Percentiles rank a stretch among this genome's conserved stretches.
Evolutionary conservation across 148 eudicot genomes (phyloP).

Genomic region (Vaccinium corymbosum): DNA sequence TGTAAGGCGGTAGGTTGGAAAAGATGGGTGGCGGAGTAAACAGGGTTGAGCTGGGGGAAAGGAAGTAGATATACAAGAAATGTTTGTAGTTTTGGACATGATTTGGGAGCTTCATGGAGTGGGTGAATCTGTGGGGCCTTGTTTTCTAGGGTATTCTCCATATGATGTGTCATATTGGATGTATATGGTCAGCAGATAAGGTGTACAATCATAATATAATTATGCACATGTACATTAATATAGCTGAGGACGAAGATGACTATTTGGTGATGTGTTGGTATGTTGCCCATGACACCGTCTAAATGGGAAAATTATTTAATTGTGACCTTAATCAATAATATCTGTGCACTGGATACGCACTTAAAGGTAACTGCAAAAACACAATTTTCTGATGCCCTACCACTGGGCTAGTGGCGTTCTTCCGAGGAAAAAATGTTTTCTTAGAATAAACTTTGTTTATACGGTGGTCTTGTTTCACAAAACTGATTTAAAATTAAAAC

Average conservation of each 20-base stretch:
- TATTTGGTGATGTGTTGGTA: neutral
- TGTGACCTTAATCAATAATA: too few relatives aligned
- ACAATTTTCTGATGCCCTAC: too few relatives aligned
- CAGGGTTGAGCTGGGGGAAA: neutral
- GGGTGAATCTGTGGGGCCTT: neutral
- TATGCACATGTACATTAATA: neutral
- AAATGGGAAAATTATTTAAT: neutral
- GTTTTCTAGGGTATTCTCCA: neutral
- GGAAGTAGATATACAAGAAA: neutral
- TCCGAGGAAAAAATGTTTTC: too few relatives aligned
- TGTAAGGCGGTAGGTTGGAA: neutral
- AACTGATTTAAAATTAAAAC: too few relatives aligned
- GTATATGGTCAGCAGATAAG: neutral
- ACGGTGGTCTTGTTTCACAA: too few relatives aligned
- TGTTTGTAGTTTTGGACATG: neutral
- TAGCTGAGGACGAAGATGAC: neutral
- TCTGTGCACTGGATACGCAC: too few relatives aligned
- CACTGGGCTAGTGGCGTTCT: too few relatives aligned
- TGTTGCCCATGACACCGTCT: neutral
- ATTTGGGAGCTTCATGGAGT: neutral
- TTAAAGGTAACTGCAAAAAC: too few relatives aligned
- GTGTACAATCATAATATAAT: neutral
- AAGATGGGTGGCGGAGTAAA: neutral
- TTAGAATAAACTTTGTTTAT: too few relatives aligned
- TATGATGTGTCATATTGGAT: constrained; percentile 1